Percentiles rank a stretch among this genome's conserved stretches.
Evolutionary conservation across 2,329 filamentous ascomycete genomes (phyloP).

Genomic region (Penicillium nordicum): DNA sequence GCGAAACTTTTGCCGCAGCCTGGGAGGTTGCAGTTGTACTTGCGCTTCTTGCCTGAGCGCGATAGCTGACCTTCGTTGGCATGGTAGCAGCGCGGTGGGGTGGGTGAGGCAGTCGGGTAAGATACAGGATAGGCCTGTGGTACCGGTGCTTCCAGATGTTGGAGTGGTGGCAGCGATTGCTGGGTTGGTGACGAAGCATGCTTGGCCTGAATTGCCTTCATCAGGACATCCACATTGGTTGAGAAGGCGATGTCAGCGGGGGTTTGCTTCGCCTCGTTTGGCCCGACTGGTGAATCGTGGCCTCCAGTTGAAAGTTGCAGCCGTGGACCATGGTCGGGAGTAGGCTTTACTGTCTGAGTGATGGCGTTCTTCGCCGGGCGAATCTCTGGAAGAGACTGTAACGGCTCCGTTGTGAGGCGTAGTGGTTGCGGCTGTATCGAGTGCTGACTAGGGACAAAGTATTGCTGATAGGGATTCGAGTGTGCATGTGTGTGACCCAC

Average conservation of each 20-base stretch:
- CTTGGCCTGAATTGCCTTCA: conserved; percentile 81
- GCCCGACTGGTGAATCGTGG: neutral
- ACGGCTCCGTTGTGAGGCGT: conserved; percentile 31
- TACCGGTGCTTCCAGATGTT: conserved; percentile 31
- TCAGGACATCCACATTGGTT: conserved; percentile 82
- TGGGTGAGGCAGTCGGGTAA: conserved; percentile 4
- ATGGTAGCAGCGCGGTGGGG: conserved; percentile 21
- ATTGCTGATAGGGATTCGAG: conserved; percentile 34
- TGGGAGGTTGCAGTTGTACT: conserved; percentile 69
- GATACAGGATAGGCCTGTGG: conserved; percentile 26
- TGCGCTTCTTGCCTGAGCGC: conserved; percentile 49
- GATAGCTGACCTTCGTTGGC: conserved; percentile 36
- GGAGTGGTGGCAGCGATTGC: conserved; percentile 35
- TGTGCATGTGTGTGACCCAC: conserved; percentile 30
- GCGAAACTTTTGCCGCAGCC: conserved; percentile 78
- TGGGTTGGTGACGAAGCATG: conserved; percentile 31
- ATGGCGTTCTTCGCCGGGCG: conserved; percentile 39
- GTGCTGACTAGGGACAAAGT: conserved; percentile 32
- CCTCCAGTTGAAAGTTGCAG: neutral
- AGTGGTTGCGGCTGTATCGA: conserved; percentile 25
- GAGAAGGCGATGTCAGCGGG: conserved; percentile 59
- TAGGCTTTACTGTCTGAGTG: conserved; percentile 24
- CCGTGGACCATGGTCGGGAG: conserved; percentile 8
- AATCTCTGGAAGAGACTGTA: conserved; percentile 37
- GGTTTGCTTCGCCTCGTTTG: conserved; percentile 20